A percentile compares a stretch with the other conserved stretches of the same genome.
These are phyloP conservation scores for Daedaleopsis sinensis DNA, from an alignment of 768 basidiomycete species.

Conservation along the genomic window DNA sequence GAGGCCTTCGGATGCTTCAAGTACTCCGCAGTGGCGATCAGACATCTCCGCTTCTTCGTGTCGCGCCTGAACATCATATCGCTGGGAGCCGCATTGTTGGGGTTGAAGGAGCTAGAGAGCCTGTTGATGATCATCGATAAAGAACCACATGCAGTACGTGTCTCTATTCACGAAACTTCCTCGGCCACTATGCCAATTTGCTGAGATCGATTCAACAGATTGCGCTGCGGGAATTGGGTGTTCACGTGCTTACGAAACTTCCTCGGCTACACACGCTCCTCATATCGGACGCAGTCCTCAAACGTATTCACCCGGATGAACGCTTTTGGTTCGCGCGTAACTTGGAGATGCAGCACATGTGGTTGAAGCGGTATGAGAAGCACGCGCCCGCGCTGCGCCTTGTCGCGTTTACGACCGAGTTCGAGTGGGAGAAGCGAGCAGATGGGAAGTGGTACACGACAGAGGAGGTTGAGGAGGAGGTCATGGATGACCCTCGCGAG, in stretches of 20 bases:
- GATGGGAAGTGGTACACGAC: constrained; percentile 3
- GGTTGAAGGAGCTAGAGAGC: not conserved
- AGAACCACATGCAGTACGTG: not conserved
- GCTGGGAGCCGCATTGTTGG: not conserved
- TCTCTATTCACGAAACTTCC: not conserved
- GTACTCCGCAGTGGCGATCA: constrained; percentile 1
- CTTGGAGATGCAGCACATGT: not conserved
- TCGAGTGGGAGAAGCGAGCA: constrained; percentile 9
- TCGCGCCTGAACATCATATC: not conserved
- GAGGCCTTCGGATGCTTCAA: not conserved
- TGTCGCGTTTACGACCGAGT: constrained; percentile 10
- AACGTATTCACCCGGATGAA: not conserved
- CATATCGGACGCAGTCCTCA: not conserved
- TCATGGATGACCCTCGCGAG: not conserved
- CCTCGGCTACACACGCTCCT: constrained; percentile 2
- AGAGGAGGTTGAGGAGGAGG: not conserved
- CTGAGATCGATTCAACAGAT: too few relatives aligned
- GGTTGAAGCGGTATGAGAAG: not conserved
- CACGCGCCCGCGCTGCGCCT: not conserved
- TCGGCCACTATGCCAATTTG: too few relatives aligned
- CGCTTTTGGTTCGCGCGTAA: constrained; percentile 1
- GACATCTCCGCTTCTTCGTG: constrained; percentile 3
- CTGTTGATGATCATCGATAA: not conserved
- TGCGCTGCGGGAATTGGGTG: too few relatives aligned
- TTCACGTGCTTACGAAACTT: not conserved